These are phyloP conservation scores for Vicia villosa DNA, from an alignment of 306 rosid species.

Conservation along the genomic window DNA sequence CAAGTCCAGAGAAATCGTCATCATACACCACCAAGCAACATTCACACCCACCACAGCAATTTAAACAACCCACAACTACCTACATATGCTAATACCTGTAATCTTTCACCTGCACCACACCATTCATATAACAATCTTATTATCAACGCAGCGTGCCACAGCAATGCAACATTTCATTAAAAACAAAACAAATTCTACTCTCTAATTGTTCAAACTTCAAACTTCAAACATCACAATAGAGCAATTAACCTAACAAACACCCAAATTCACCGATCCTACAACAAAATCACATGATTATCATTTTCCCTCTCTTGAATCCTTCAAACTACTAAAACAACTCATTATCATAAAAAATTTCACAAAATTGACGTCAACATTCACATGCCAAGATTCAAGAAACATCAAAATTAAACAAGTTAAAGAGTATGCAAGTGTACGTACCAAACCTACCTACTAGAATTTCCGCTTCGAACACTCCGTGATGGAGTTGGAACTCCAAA, in stretches of 20 bases:
- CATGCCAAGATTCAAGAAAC: constrained; percentile 11
- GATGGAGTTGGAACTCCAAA: background rate
- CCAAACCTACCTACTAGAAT: constrained; percentile 48
- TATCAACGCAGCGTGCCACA: constrained; percentile 18
- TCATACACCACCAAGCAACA: too few species aligned
- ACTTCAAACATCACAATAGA: constrained; percentile 3
- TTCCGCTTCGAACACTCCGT: background rate
- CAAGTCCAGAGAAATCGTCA: constrained; percentile 88
- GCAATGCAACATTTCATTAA: background rate
- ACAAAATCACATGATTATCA: background rate
- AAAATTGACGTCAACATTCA: constrained; percentile 38
- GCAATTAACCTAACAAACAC: constrained; percentile 17
- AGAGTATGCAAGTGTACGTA: background rate
- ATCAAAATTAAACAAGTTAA: constrained; percentile 26
- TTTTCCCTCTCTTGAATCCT: background rate
- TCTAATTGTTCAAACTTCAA: constrained; percentile 9
- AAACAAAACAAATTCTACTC: background rate
- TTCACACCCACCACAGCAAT: constrained; percentile 46
- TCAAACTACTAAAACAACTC: constrained; percentile 26
- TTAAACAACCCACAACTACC: constrained; percentile 32
- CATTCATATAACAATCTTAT: constrained; percentile 27
- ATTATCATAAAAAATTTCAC: constrained; percentile 30
- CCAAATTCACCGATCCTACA: background rate
- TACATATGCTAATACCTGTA: constrained; percentile 1
- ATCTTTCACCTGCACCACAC: constrained; percentile 43